Conservation (phyloP, 371 early-diverging fungal species). For the Enteropsectra breve region DNA sequence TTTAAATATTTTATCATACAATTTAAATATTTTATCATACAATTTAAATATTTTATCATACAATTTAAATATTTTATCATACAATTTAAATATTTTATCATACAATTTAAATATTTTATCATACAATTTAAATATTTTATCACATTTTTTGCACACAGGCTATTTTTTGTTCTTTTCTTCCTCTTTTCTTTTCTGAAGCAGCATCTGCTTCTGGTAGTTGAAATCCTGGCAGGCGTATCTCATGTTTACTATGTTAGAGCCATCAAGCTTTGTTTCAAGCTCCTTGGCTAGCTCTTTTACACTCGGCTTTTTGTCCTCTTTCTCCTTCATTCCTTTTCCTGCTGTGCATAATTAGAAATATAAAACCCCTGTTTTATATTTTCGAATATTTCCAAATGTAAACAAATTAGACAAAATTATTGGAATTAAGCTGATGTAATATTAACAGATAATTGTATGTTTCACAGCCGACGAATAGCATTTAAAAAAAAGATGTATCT, state of each 20-base stretch:
- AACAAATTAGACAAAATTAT: background rate
- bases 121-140: background rate
- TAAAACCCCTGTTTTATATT: background rate
- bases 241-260: background rate
- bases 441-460: background rate
- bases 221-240: slow-evolving; percentile 2
- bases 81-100: background rate
- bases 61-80: background rate
- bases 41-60: background rate
- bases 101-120: background rate
- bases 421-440: background rate
- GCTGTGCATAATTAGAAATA: background rate
- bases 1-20: background rate
- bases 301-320: background rate
- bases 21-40: background rate
- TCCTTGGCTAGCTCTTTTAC: background rate
- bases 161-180: background rate
- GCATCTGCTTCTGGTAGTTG: background rate
- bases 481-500: no score
- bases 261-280: background rate
- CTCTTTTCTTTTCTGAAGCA: background rate
- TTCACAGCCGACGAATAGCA: no score
- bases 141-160: background rate
- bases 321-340: background rate
- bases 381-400: background rate